Evolutionary conservation across 2,329 filamentous ascomycete genomes (phyloP).

Genomic region (Ophiocordyceps unilateralis): DNA sequence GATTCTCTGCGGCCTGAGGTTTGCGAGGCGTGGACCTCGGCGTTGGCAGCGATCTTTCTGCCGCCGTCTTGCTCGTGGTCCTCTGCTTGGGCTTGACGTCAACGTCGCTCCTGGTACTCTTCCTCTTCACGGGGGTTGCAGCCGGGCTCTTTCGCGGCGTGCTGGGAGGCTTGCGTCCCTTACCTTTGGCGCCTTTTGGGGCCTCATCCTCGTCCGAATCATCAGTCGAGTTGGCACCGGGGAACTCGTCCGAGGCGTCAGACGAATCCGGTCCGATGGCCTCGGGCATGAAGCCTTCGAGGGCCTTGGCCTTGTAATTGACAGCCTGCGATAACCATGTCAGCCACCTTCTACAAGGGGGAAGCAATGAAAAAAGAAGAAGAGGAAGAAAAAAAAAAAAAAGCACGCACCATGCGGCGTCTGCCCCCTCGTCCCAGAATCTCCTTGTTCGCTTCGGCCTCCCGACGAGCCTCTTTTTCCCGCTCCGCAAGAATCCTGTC

Average conservation of each 20-base stretch:
- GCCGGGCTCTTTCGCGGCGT: slow-evolving; percentile 8
- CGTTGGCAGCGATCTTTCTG: not conserved
- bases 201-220: slow-evolving; percentile 16
- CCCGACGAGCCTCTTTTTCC: slow-evolving; percentile 58
- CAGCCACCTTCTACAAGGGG: slow-evolving; percentile 3
- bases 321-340: slow-evolving; percentile 10
- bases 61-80: not conserved
- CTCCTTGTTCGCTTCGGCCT: slow-evolving; percentile 50
- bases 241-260: slow-evolving; percentile 18
- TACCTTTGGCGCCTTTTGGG: slow-evolving; percentile 16
- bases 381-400: not conserved
- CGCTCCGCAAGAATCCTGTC: slow-evolving; percentile 75
- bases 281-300: slow-evolving; percentile 8
- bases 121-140: slow-evolving; percentile 10
- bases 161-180: slow-evolving; percentile 12
- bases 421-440: slow-evolving; percentile 76
- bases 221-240: slow-evolving; percentile 11
- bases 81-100: slow-evolving; percentile 15
- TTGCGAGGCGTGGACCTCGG: not conserved
- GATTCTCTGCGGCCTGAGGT: not conserved
- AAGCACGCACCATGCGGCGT: slow-evolving; percentile 30
- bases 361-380: not conserved
- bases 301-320: slow-evolving; percentile 15
- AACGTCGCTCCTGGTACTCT: slow-evolving; percentile 11
- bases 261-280: slow-evolving; percentile 11